Evolutionary conservation across 257 asterid genomes (phyloP), one percentile per base, ranked within the genome.

Genomic region (Fraxinus anomala): DNA sequence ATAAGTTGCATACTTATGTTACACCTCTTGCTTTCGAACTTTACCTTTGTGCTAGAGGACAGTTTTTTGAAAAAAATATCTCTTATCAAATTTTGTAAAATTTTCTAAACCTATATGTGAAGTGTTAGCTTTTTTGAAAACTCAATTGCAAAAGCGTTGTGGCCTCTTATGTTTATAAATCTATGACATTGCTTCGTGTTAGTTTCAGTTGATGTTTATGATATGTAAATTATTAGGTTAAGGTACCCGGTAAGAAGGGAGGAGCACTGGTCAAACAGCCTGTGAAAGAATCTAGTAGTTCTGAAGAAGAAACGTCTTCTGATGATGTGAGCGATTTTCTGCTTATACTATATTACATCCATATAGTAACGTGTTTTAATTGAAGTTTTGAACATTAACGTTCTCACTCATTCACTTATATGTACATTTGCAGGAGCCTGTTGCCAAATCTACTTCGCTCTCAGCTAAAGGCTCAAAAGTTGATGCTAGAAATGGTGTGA

Each of bases 351-450:
- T 54, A 7, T 63, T 24, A 26, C 69, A 8, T 63, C 5, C 1
- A 7, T 23, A 10, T 63, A 3, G 0, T 0, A 12, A 24, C 69
- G 3, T 3, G 3, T 63, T 26, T 26, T 63, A 7, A 40, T 24
- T 24, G 3, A 11, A 23, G 13, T 63, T 23, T 3, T 24, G 17
- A 11, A 26, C 6, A 23, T 8, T 63, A 61, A 63, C 11, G 17
- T 63, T 63, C 5, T 24, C 14, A 5, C 34, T 24, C 13, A 23
- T 63, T 63, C 16, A 24, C 69, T 24, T 12, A 23, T 51, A 17
- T 63, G 69, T 40, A 26, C 5, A 9, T 63, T 24, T 63, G 69
- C 69, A 85, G 89, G 75, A 65, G 23, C 79, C 81, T 42, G 49
- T 40, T 40, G 49, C 49, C 49, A 40, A 40, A 40, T 40, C 49